phyloP scores from a whole-genome alignment of 1,284 basidiomycete genomes.

The Testicularia cyperi region DNA sequence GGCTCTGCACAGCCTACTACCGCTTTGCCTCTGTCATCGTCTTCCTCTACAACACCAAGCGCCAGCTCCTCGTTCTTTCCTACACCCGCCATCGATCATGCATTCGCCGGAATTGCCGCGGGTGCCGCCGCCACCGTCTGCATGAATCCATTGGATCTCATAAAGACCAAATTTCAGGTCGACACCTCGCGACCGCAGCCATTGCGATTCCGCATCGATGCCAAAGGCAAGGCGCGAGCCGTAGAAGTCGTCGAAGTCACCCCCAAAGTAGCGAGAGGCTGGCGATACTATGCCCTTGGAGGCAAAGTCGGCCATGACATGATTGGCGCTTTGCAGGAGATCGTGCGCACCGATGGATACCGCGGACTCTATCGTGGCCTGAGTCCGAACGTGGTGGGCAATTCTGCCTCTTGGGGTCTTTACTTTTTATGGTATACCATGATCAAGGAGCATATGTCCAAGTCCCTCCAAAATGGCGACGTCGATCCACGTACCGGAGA shows the following conservation, averaged over 20 bases:
- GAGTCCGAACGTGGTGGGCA: slow-evolving; percentile 87
- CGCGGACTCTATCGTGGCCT: slow-evolving; percentile 87
- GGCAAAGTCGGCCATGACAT: slow-evolving; percentile 70
- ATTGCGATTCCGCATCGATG: slow-evolving; percentile 5
- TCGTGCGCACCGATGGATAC: slow-evolving; percentile 76
- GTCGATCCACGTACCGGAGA: slow-evolving; percentile 7
- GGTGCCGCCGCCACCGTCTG: slow-evolving; percentile 88
- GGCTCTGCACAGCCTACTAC: not conserved
- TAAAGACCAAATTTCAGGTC: slow-evolving; percentile 92
- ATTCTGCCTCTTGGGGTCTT: slow-evolving; percentile 94
- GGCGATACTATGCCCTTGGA: slow-evolving; percentile 41
- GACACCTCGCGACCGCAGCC: slow-evolving; percentile 37
- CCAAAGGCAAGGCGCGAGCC: slow-evolving; percentile 26
- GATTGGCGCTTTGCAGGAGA: slow-evolving; percentile 70
- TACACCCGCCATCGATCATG: slow-evolving; percentile 72
- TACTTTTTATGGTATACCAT: slow-evolving; percentile 99
- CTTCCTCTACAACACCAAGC: not conserved
- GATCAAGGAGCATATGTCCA: slow-evolving; percentile 70
- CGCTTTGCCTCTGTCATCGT: not conserved
- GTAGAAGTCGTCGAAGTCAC: slow-evolving; percentile 1
- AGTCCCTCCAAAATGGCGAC: slow-evolving; percentile 6
- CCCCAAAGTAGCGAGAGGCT: not conserved
- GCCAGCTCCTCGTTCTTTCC: slow-evolving; percentile 45
- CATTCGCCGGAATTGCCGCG: slow-evolving; percentile 86
- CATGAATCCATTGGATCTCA: slow-evolving; percentile 95